phyloP scores from a whole-genome alignment of 352 stramenopile genomes.

The Pythium dissotocum region DNA sequence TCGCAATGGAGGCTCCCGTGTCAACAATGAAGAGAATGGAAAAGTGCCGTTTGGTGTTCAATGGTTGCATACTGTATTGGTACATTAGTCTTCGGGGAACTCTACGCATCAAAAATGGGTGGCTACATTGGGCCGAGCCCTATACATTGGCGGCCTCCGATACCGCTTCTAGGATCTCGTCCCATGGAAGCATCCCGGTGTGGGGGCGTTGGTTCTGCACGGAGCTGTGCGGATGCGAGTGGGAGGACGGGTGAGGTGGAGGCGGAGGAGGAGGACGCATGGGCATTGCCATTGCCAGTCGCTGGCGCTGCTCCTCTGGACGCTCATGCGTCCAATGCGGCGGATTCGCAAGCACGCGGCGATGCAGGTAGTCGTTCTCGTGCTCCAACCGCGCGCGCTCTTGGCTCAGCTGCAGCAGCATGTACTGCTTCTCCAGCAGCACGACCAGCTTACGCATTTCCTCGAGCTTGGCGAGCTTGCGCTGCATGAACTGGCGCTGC shows the following conservation, averaged over 20 bases:
- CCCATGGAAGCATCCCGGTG: constrained; percentile 23
- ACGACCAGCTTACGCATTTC: constrained; percentile 27
- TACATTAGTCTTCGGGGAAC: neutral
- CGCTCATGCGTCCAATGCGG: constrained; percentile 20
- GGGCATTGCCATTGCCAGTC: neutral
- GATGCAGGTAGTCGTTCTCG: constrained; percentile 22
- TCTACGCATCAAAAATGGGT: neutral
- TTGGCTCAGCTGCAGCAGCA: constrained; percentile 22
- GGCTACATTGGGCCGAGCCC: neutral
- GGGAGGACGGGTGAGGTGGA: neutral
- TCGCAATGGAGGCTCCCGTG: neutral
- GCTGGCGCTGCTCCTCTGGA: constrained; percentile 13
- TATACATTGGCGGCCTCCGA: constrained; percentile 21
- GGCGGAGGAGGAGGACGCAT: neutral
- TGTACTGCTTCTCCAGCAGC: constrained; percentile 26
- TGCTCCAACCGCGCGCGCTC: constrained; percentile 24
- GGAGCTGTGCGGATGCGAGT: constrained; percentile 1
- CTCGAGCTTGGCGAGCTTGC: constrained; percentile 29
- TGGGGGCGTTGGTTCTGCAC: constrained; percentile 5
- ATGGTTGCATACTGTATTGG: neutral
- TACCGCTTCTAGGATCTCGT: constrained; percentile 29
- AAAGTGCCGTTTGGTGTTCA: neutral
- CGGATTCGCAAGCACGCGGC: constrained; percentile 9
- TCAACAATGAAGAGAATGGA: neutral
- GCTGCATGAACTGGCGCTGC: constrained; percentile 30